These are phyloP conservation scores for Scheffersomyces ergatensis DNA, from an alignment of 805 yeast genomes.

Conservation along the genomic window DNA sequence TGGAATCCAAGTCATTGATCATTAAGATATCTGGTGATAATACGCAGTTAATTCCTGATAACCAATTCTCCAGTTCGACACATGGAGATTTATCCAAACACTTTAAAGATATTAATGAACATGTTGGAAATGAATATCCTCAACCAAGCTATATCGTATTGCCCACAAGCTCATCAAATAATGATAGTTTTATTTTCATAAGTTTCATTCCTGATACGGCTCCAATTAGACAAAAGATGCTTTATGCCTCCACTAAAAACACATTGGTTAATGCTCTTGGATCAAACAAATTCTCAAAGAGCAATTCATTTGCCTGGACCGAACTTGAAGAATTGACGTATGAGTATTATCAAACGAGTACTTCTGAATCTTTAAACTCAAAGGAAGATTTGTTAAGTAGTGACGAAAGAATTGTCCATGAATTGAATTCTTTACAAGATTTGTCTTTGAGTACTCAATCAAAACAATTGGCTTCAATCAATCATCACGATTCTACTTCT, in stretches of 20 bases:
- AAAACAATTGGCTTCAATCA: conserved; percentile 29
- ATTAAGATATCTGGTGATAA: conserved; percentile 31
- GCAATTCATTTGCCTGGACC: conserved; percentile 46
- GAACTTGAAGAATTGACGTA: conserved; percentile 52
- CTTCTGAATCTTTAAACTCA: conserved; percentile 23
- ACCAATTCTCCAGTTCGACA: conserved; percentile 11
- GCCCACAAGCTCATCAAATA: conserved; percentile 3
- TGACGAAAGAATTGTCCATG: conserved; percentile 52
- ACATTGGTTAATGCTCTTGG: conserved; percentile 77
- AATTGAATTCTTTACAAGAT: conserved; percentile 37
- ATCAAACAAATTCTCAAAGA: conserved; percentile 47
- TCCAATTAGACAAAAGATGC: conserved; percentile 81
- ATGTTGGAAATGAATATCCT: conserved; percentile 25
- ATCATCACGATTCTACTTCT: not conserved
- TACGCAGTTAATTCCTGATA: conserved; percentile 31
- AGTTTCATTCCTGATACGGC: conserved; percentile 87
- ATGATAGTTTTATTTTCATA: conserved; percentile 47
- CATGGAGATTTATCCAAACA: conserved; percentile 9
- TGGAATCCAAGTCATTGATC: conserved; percentile 21
- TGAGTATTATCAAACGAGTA: conserved; percentile 39
- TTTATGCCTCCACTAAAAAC: conserved; percentile 87
- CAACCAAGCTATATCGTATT: conserved; percentile 35
- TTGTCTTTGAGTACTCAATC: conserved; percentile 16
- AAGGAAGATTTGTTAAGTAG: conserved; percentile 41
- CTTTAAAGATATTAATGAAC: conserved; percentile 18